These are phyloP conservation scores for Pyrus pyrifolia DNA, from an alignment of 306 rosid species.

Conservation along the genomic window DNA sequence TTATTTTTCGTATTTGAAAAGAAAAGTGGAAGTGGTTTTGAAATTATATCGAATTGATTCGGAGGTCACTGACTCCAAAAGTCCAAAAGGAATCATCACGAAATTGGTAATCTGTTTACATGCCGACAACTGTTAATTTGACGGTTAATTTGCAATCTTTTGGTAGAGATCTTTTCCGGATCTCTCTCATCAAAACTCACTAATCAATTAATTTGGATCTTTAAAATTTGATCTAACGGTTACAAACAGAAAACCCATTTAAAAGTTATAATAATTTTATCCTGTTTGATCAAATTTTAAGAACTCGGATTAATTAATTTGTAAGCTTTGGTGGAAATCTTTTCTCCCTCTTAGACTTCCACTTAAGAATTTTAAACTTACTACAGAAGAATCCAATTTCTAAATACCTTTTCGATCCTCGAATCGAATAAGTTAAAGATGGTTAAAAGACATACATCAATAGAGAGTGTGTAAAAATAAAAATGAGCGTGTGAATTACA, in stretches of 20 bases:
- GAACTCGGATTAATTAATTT: rapidly evolving
- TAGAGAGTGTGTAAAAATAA: too few relatives aligned
- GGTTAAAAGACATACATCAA: too few relatives aligned
- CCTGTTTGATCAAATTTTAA: too few relatives aligned
- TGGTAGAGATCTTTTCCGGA: neutral
- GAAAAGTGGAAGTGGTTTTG: neutral
- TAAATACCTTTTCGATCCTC: too few relatives aligned
- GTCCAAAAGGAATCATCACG: neutral
- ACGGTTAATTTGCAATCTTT: neutral
- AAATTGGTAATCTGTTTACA: neutral
- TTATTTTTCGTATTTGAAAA: too few relatives aligned
- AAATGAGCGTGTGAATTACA: too few relatives aligned
- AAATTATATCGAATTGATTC: neutral
- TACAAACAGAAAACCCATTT: rapidly evolving
- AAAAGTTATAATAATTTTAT: too few relatives aligned
- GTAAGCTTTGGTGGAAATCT: neutral
- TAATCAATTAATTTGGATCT: too few relatives aligned
- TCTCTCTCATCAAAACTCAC: too few relatives aligned
- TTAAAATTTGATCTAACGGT: too few relatives aligned
- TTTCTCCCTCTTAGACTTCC: neutral
- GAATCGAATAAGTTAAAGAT: too few relatives aligned
- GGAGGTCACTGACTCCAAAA: neutral
- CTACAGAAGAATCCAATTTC: neutral
- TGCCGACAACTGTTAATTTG: neutral
- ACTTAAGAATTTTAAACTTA: too few relatives aligned